Conservation (phyloP, 345 rosid species). For the Eutrema heterophyllum region DNA sequence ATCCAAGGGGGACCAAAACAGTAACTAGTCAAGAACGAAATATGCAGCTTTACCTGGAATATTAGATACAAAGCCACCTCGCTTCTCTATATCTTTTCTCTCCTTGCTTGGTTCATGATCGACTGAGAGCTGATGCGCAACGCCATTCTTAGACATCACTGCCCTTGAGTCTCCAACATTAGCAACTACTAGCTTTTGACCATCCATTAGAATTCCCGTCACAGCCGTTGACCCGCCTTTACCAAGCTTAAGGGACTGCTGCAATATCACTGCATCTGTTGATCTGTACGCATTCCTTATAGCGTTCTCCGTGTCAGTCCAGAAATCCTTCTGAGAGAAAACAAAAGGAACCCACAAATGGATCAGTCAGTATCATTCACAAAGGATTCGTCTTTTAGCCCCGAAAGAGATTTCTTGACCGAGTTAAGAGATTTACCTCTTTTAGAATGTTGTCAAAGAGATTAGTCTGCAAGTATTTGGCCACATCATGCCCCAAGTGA, state of each 20-base stretch:
- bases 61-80: constrained; percentile 88
- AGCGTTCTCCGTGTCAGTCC: constrained; percentile 60
- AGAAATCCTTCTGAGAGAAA: constrained; percentile 53
- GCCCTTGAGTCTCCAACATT: constrained; percentile 97
- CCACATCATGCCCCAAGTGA: constrained; percentile 81
- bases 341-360: neutral
- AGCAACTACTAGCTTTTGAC: constrained; percentile 65
- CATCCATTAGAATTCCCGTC: constrained; percentile 74
- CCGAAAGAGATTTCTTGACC: neutral
- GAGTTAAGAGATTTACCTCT: constrained; percentile 39
- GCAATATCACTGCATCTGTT: constrained; percentile 64
- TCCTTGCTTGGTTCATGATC: constrained; percentile 93
- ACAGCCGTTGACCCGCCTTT: constrained; percentile 94
- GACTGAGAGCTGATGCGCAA: constrained; percentile 59
- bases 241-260: constrained; percentile 51
- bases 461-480: constrained; percentile 63
- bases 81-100: constrained; percentile 48
- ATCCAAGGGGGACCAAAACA: neutral
- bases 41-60: constrained; percentile 49
- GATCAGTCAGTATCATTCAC: neutral
- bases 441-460: constrained; percentile 67
- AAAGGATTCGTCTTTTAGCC: neutral
- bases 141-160: constrained; percentile 59
- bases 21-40: neutral
- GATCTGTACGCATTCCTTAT: constrained; percentile 62